These are phyloP conservation scores for Hericium coralloides DNA, from an alignment of 768 basidiomycete genomes.

Conservation along the genomic window DNA sequence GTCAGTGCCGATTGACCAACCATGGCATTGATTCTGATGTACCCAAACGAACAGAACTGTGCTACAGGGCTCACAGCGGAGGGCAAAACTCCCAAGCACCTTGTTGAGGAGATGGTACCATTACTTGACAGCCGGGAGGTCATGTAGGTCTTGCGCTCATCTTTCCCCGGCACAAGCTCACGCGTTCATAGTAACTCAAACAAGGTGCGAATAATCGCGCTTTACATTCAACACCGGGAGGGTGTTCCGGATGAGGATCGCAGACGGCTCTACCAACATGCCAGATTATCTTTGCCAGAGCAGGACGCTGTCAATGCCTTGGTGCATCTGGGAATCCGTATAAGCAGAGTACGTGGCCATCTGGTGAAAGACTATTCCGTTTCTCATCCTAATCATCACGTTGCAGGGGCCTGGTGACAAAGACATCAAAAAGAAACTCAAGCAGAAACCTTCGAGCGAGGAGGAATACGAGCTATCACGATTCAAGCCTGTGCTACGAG, in stretches of 20 bases:
- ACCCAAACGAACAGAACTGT: constrained; percentile 52
- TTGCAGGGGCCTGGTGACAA: constrained; percentile 62
- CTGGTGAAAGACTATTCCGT: background rate
- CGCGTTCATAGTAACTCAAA: constrained; percentile 55
- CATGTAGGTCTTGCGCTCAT: constrained; percentile 36
- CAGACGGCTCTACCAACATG: constrained; percentile 90
- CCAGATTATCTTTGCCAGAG: constrained; percentile 75
- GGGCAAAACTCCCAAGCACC: constrained; percentile 86
- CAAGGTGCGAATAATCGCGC: constrained; percentile 93
- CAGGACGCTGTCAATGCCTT: constrained; percentile 92
- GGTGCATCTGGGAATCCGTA: constrained; percentile 70
- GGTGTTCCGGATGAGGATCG: constrained; percentile 99
- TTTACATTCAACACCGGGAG: constrained; percentile 91
- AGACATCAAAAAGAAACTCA: constrained; percentile 73
- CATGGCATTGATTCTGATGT: background rate
- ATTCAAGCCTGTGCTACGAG: constrained; percentile 75
- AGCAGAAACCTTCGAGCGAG: constrained; percentile 64
- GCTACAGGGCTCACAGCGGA: constrained; percentile 88
- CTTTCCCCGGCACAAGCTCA: constrained; percentile 3
- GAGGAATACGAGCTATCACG: constrained; percentile 96
- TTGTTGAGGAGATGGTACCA: constrained; percentile 99
- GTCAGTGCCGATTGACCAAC: constrained; percentile 24
- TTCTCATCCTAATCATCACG: background rate
- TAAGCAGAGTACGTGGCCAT: constrained; percentile 56
- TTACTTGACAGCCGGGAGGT: constrained; percentile 82